Conservation (phyloP, 495 filamentous ascomycete genomes). For the Parathielavia appendiculata region DNA sequence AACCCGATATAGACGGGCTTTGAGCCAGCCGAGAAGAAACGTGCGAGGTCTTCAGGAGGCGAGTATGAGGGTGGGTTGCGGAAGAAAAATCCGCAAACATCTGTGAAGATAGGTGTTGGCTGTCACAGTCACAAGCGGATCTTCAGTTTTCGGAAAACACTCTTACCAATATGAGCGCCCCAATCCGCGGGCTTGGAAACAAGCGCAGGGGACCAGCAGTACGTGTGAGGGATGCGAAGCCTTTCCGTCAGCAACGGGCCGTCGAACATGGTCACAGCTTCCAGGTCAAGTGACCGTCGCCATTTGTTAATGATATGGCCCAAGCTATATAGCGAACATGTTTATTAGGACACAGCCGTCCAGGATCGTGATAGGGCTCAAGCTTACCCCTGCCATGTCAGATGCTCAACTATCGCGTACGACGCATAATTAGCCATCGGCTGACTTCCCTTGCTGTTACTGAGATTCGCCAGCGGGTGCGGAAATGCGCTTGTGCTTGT, state of each 20-base stretch:
- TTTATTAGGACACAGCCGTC: too few relatives aligned
- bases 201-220: slow-evolving; percentile 59
- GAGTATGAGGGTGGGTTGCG: slow-evolving; percentile 54
- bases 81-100: slow-evolving; percentile 58
- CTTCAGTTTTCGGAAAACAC: too few relatives aligned
- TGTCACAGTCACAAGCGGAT: too few relatives aligned
- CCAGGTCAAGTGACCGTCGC: slow-evolving; percentile 51
- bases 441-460: slow-evolving; percentile 48
- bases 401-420: slow-evolving; percentile 63
- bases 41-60: slow-evolving; percentile 48
- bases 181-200: slow-evolving; percentile 61
- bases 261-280: slow-evolving; percentile 56
- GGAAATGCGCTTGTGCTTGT: slow-evolving; percentile 61
- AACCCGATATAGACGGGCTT: slow-evolving; percentile 76
- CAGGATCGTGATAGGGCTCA: not conserved
- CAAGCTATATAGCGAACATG: slow-evolving; percentile 26
- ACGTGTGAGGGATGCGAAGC: slow-evolving; percentile 56
- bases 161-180: slow-evolving; percentile 50
- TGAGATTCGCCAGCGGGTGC: slow-evolving; percentile 62
- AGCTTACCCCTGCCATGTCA: slow-evolving; percentile 50
- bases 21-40: slow-evolving; percentile 53
- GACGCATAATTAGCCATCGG: slow-evolving; percentile 61
- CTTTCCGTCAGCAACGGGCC: slow-evolving; percentile 56
- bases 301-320: slow-evolving; percentile 61
- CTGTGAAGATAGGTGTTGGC: not conserved